Evolutionary conservation across 768 basidiomycete genomes (phyloP).

Genomic region (Tylopilus felleus): DNA sequence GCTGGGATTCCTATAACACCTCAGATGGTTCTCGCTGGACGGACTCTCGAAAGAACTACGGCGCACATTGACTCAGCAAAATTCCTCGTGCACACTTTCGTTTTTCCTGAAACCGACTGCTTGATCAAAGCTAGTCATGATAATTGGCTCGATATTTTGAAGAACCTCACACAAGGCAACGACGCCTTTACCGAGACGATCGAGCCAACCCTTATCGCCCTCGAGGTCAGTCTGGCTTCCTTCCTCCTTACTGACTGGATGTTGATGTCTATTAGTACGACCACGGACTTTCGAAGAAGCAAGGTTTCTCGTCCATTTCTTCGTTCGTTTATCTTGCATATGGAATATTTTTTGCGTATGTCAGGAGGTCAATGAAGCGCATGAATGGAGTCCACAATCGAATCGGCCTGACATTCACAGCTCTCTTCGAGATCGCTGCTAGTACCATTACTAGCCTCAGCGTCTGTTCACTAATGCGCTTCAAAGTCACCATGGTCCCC

Average conservation of each 20-base stretch:
- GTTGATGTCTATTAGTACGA: conserved; percentile 44
- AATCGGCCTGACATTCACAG: conserved; percentile 89
- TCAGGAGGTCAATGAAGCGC: conserved; percentile 68
- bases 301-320: conserved; percentile 59
- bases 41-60: conserved; percentile 49
- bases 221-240: conserved; percentile 37
- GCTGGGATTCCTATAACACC: conserved; percentile 64
- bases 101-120: conserved; percentile 77
- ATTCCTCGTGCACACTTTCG: conserved; percentile 77
- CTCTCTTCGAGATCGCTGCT: conserved; percentile 84
- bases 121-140: conserved; percentile 57
- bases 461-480: conserved; percentile 86
- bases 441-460: conserved; percentile 93
- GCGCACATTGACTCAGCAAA: conserved; percentile 60
- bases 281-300: conserved; percentile 42
- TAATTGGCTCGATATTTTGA: conserved; percentile 59
- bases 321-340: conserved; percentile 76
- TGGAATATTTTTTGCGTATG: conserved; percentile 68
- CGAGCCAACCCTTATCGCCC: conserved; percentile 42
- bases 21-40: conserved; percentile 74
- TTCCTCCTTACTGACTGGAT: background rate
- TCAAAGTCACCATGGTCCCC: conserved; percentile 85
- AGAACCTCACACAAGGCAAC: conserved; percentile 36
- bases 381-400: conserved; percentile 88
- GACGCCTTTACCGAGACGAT: conserved; percentile 40